Base-by-base conservation (phyloP, 257 asterid genomes). In the Lantana camara region DNA sequence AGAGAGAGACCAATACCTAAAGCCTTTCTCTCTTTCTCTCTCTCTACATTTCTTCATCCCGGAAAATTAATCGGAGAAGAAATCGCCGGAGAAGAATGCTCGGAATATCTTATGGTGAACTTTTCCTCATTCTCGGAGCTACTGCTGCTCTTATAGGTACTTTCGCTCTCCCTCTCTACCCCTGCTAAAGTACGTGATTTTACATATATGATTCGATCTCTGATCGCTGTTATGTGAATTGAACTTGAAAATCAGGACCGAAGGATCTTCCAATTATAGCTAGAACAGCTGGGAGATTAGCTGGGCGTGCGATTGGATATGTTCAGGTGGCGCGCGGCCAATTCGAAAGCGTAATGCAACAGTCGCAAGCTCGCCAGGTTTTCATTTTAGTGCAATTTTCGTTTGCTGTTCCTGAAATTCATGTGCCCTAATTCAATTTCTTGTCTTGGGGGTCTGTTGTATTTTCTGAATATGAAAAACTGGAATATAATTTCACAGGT, bases 321-420 rank as follows among this genome's bases (percentile, higher is more conserved):
- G 95, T 87, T 74, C 98, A 87, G 68, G 10, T 89, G 67, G 94
- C 91, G 16, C 97, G 97, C 9, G 96, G 95, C 44, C 97, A 89
- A 60, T 89, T 92, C 21, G 95, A 87, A 23, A 77, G 72, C 60
- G 77, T 92, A 73, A 82, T 87, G 97, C 96, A 92, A 72, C 89
- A 89, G 71, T 66, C 96, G 27, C 97, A 89, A 83, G 95, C 91
- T 76, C 84, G 74, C 56, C 93, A 89, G 95, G 98, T 88, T 64
- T 8, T 22, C 1, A 22, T 50, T 27, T 5, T 57, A 44, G 57
- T 57, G 52, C 50, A 7, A 37, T 29, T 70, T 46, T 48, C 34
- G 7, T 47, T 19, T 21, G 17, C 15, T 41, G n/a, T 69, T 50
- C 59, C 27, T 29, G 19, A 7, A 20, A 24, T n/a, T 7, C 15